Conservation (phyloP, 208 protist species). For the Leishmania amazonensis region DNA sequence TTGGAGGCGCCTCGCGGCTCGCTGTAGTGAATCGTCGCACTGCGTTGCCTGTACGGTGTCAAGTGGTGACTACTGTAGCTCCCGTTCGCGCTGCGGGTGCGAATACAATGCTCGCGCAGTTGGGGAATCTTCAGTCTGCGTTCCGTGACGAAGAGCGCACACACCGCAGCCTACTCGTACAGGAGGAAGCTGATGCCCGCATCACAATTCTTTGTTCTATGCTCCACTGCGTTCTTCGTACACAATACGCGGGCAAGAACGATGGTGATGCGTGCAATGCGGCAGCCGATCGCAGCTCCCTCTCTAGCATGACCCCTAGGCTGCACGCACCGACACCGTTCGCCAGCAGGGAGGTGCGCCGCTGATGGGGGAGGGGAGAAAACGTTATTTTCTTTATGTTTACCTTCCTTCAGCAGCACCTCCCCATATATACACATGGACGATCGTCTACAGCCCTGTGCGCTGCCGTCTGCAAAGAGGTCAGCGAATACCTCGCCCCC, state of each 20-base stretch:
- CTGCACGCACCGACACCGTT: neutral
- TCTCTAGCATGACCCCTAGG: neutral
- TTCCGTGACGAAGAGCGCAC: neutral
- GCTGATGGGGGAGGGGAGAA: neutral
- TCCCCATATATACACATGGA: neutral
- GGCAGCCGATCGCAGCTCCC: neutral
- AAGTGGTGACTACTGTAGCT: neutral
- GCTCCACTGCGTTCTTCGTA: neutral
- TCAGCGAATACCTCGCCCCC: neutral
- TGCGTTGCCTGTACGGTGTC: neutral
- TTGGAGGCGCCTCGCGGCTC: neutral
- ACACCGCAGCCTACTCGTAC: neutral
- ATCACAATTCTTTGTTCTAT: neutral
- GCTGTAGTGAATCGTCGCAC: neutral
- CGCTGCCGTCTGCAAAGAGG: neutral
- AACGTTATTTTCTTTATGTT: neutral
- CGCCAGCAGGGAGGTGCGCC: neutral
- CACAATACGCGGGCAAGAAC: neutral
- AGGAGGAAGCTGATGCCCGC: slow-evolving; percentile 1
- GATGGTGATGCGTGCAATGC: neutral
- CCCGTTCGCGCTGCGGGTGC: neutral
- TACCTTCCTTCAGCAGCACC: too few relatives aligned
- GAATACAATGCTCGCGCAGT: too few relatives aligned
- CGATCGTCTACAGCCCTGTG: neutral
- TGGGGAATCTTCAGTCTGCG: neutral